Conservation (phyloP, 2,329 filamentous ascomycete species). For the Fusarium cicatricum region DNA sequence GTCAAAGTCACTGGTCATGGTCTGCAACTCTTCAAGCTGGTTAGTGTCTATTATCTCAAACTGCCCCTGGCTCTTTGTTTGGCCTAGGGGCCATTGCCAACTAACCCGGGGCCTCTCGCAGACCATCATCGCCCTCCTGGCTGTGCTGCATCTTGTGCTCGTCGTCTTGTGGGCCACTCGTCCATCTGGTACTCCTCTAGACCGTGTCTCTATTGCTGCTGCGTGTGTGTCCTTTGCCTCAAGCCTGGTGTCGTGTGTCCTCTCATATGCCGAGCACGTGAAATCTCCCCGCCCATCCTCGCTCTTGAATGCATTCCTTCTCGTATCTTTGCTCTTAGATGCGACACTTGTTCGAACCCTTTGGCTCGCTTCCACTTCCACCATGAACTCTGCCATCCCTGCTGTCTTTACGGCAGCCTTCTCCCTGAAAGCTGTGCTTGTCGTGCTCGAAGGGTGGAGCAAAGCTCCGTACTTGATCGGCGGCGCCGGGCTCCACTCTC, state of each 20-base stretch:
- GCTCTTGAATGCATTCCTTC: conserved; percentile 47
- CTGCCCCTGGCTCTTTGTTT: neutral
- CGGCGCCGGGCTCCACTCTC: conserved; percentile 42
- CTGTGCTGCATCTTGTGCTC: conserved; percentile 45
- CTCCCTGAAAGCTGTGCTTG: conserved; percentile 46
- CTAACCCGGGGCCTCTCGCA: conserved; percentile 11
- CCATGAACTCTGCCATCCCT: conserved; percentile 37
- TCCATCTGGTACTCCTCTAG: conserved; percentile 25
- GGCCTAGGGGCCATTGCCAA: neutral
- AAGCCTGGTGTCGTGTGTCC: conserved; percentile 43
- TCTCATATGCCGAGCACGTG: conserved; percentile 46
- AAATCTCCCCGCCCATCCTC: conserved; percentile 45
- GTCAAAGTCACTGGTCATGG: conserved; percentile 37
- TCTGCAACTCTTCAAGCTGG: conserved; percentile 42
- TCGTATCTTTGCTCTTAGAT: conserved; percentile 47
- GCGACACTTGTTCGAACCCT: conserved; percentile 46
- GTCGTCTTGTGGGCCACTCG: conserved; percentile 45
- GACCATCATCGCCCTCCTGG: conserved; percentile 39
- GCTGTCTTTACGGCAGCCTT: conserved; percentile 48
- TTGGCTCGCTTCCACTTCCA: conserved; percentile 41
- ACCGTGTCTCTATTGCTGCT: conserved; percentile 43
- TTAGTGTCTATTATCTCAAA: conserved; percentile 20
- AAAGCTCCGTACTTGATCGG: conserved; percentile 48
- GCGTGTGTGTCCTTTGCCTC: conserved; percentile 46
- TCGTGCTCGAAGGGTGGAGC: conserved; percentile 50